Conservation (phyloP, 441 rosid species). For the Lepidium campestre region DNA sequence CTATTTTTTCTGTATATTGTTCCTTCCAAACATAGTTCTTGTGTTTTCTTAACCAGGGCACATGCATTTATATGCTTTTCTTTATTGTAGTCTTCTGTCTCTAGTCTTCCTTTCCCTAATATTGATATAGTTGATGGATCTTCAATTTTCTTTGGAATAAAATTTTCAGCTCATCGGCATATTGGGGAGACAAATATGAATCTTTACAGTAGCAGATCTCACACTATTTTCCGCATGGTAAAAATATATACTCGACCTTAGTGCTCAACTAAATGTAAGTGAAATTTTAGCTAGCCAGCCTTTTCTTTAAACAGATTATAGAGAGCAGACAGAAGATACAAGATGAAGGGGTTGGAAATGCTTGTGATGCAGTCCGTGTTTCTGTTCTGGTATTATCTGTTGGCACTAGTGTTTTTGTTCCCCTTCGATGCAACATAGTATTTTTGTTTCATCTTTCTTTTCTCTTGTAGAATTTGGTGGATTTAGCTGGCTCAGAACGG, state of each 20-base stretch:
- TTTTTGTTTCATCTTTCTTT: slow-evolving; percentile 5
- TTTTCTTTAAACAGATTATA: slow-evolving; percentile 53
- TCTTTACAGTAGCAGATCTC: slow-evolving; percentile 85
- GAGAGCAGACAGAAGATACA: slow-evolving; percentile 86
- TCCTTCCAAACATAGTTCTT: background rate
- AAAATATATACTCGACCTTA: slow-evolving; percentile 8
- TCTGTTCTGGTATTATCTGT: slow-evolving; percentile 71
- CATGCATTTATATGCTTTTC: background rate
- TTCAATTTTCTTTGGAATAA: slow-evolving; percentile 2
- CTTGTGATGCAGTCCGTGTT: slow-evolving; percentile 96
- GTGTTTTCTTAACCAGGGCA: background rate
- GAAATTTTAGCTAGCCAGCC: background rate
- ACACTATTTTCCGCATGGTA: slow-evolving; percentile 98
- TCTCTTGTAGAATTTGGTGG: slow-evolving; percentile 75
- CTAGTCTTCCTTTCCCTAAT: background rate
- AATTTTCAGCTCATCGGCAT: slow-evolving; percentile 89
- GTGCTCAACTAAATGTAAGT: background rate
- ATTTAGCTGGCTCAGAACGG: slow-evolving; percentile 98
- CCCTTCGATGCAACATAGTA: background rate
- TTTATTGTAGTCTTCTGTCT: background rate
- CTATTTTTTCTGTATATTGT: background rate
- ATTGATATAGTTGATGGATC: background rate
- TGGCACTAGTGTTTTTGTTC: slow-evolving; percentile 1
- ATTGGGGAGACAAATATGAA: slow-evolving; percentile 98
- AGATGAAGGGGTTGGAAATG: slow-evolving; percentile 49